phyloP scores from a whole-genome alignment of 2,329 filamentous ascomycete species.

The Fusarium papillatum region DNA sequence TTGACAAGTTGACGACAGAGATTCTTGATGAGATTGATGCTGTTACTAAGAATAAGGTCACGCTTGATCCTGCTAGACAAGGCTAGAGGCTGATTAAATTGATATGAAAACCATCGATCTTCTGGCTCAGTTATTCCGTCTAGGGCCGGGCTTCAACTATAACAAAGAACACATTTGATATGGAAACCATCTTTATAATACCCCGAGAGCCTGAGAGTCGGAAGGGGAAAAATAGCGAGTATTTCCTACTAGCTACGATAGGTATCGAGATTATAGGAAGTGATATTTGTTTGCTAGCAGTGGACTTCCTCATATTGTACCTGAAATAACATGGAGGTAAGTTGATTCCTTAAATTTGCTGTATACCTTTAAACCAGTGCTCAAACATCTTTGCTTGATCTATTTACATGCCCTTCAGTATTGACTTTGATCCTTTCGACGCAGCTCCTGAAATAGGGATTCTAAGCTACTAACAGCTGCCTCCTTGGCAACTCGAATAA shows the following conservation, averaged over 20 bases:
- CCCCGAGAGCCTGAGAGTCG: neutral
- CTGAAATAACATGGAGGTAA: neutral
- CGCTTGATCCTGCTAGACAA: slow-evolving; percentile 42
- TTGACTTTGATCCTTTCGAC: neutral
- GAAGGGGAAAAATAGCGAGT: neutral
- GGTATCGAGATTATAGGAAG: no score
- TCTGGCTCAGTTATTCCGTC: neutral
- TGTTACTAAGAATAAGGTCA: slow-evolving; percentile 51
- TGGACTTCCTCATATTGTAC: neutral
- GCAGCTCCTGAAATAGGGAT: neutral
- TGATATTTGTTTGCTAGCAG: neutral
- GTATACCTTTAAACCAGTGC: neutral
- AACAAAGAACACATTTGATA: neutral
- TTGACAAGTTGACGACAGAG: slow-evolving; percentile 63
- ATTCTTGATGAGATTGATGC: slow-evolving; percentile 65
- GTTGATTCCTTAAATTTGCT: neutral
- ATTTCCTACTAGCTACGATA: neutral
- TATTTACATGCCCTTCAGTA: neutral
- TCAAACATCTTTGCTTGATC: neutral
- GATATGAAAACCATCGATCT: neutral
- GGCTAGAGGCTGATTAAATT: slow-evolving; percentile 13
- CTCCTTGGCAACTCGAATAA: neutral
- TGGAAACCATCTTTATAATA: neutral
- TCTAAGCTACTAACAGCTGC: neutral
- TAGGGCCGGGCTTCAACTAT: neutral